Evolutionary conservation across 306 rosid species (phyloP), one percentile per base, ranked within the genome.

Genomic region (Quercus bicolor): DNA sequence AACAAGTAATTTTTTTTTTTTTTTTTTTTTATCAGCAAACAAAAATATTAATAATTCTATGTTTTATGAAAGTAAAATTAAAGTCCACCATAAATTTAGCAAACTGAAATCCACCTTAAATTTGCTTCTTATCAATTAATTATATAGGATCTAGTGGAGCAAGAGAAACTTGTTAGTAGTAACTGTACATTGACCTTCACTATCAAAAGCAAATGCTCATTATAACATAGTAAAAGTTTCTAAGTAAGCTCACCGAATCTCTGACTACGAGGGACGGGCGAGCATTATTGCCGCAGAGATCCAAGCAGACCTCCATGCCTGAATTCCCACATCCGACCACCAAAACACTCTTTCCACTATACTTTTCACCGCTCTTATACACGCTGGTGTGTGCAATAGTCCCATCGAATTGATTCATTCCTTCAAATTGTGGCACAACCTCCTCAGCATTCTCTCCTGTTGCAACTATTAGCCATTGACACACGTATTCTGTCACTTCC

Each of bases 241-340:
- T 12, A 68, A 79, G 64, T 68, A 77, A 21, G 79, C 94, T 86
- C 66, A 93, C 99, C 86, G 97, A 74, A 56, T 91, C 87, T 84
- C 97, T 89, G 78, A 93, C 98, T 1, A 90, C 97, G 1, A 96
- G 81, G 71, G 90, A 89, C 3, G 99, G 97, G 45, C 23, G 77
- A 78, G 99, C 97, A 84, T 90, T 86, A 73, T 89, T 87, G 85
- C 89, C 83, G 87, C 91, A 91, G 45, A 96, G 96, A 84, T 96
- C 99, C 70, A 93, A 84, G 80, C 96, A 91, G 61, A 96, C 86
- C 83, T 96, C 99, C 99, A 93, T 91, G 62, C 99, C 99, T 0
- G 99, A 96, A 80, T 96, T 96, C 2, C 99, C 99, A 76, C 97
- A 96, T 8, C 99, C 99, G 15, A 96, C 90, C 3, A 96, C 99